Base-by-base conservation (phyloP, 73 alveolate species). In the Paramecium pentaurelia region DNA sequence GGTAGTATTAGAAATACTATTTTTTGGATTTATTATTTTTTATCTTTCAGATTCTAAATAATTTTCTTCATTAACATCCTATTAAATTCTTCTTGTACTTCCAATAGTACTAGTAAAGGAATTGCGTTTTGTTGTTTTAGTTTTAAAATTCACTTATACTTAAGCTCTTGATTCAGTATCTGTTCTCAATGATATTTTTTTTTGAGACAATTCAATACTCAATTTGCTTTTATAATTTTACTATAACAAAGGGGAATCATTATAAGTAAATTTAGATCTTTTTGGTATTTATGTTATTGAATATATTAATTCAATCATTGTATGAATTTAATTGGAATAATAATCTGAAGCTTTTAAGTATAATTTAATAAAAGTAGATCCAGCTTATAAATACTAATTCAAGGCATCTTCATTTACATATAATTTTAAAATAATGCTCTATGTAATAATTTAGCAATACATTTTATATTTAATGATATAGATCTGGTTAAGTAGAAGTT, bases 371-470 rank as follows among this genome's bases (percentile, higher is more conserved):
- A 64, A 64, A 12, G 84, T 34, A 32, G 84, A 25, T 64, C 84
- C 84, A 32, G 84, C 30, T 64, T 64, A 64, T 64, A 64, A 34
- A 64, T 12, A 28, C 28, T 64, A 27, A 64, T 64, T 64, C 30
- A 64, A 27, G 9, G 84, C 51, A 64, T 64, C 84, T 34, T 64
- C 84, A 64, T 64, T 64, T 64, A 64, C 84, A 64, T 64, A 64
- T 32, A 64, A 34, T 64, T 64, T 64, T 64, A 64, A 32, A 12
- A 64, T 64, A 10, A 64, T 64, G 8, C 84, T 64, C 84, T 64
- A 64, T 11, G 6, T 54, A 18, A 18, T 2, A 54, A 28, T 6
- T 28, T 28, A 28, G 4, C 10, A 11, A 64, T 64, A 64, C 84
- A 64, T 64, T 64, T 64, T 64, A 18, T 7, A 64, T 64, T 34